These are phyloP conservation scores for Talaromyces stipitatus DNA, from an alignment of 495 filamentous ascomycete genomes.

Conservation along the genomic window DNA sequence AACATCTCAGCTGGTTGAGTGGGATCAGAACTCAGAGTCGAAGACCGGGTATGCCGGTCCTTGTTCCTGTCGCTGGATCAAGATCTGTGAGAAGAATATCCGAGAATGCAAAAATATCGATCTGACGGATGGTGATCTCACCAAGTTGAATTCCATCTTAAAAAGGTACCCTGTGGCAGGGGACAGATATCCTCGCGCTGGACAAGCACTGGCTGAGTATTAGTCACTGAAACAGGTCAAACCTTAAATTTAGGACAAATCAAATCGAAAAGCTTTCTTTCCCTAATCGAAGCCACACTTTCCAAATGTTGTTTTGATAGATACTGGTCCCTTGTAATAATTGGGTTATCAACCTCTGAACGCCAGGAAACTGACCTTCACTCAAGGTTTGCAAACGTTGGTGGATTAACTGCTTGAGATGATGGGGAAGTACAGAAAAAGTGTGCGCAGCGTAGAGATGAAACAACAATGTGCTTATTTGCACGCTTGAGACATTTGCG, in stretches of 20 bases:
- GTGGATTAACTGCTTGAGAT: neutral
- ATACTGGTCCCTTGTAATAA: neutral
- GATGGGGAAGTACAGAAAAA: neutral
- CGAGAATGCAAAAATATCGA: constrained; percentile 45
- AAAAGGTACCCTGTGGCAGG: constrained; percentile 3
- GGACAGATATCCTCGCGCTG: constrained; percentile 1
- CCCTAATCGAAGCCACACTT: neutral
- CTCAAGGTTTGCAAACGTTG: neutral
- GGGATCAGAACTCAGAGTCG: constrained; percentile 50
- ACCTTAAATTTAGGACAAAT: neutral
- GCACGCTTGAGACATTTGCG: neutral
- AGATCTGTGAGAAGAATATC: constrained; percentile 35
- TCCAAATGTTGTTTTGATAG: neutral
- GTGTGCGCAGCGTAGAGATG: constrained; percentile 1
- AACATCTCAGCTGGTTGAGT: constrained; percentile 59
- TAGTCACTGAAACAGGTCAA: neutral
- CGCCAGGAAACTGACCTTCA: neutral
- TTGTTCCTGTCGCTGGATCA: constrained; percentile 71
- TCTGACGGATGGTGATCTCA: constrained; percentile 40
- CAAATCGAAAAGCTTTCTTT: constrained; percentile 3
- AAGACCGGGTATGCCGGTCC: constrained; percentile 41
- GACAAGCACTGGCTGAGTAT: neutral
- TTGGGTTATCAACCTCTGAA: neutral
- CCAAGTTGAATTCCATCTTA: constrained; percentile 32
- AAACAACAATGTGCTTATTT: constrained; percentile 1